Base-by-base conservation (phyloP, 176 grass and related monocot genomes). In the Carex kokanica region DNA sequence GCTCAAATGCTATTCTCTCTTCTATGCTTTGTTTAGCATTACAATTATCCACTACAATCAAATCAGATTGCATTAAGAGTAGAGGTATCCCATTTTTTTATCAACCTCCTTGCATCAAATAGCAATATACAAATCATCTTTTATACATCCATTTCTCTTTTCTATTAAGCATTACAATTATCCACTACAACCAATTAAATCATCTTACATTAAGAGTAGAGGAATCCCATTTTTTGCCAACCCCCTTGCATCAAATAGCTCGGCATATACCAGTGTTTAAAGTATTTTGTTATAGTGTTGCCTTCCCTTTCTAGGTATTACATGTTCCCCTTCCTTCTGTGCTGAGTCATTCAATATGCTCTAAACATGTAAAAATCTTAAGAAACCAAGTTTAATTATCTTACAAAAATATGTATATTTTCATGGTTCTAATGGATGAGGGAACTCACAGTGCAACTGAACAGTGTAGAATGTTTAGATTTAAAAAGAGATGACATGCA, bases 121-220 rank as follows among this genome's bases (percentile, higher is more conserved):
- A 36, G 34, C 34, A 36, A 36, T 36, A 36, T 36, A 4, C 34
- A 36, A 36, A 36, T 36, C 3, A 36, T 36, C 34, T 36, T 36
- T 36, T 36, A 36, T 36, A 36, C 34, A 36, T 36, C 34, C 34
- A 36, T 36, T 29, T 18, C 31, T 64, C 40, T 82, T 12, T 1
- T 31, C 10, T 52, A 67, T 82, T 82, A 13, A 82, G 60, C 79
- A 82, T 43, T 80, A 66, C 41, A 27, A 0, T 23, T 60, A 60
- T 60, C 6, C 59, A 61, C 4, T 23, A 24, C 20, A 61, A 61
- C 8, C 59, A 77, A 56, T 36, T 36, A 36, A 36, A 29, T 23
- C 25, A 55, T 53, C 73, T 55, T 10, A 56, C 24, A 77, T 10
- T 31, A 56, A 56, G 15, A 77, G 24, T 24, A 77, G 72, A 55